phyloP scores from a whole-genome alignment of 2,329 filamentous ascomycete genomes.

The Neonectria neomacrospora region DNA sequence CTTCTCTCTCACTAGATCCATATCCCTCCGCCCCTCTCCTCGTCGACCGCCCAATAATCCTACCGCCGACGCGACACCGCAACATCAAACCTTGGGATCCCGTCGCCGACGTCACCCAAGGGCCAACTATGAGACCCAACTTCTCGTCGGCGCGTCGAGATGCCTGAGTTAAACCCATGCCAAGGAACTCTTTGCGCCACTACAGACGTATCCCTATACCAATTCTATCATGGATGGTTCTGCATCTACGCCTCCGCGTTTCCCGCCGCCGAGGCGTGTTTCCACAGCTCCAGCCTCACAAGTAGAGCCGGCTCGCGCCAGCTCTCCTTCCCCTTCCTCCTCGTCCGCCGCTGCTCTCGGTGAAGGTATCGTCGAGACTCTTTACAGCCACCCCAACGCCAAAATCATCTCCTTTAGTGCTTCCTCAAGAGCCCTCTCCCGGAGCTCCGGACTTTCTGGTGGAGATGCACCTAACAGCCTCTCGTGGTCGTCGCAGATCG shows the following conservation, averaged over 20 bases:
- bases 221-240: slow-evolving; percentile 37
- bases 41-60: neutral
- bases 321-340: slow-evolving; percentile 24
- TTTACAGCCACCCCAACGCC: slow-evolving; percentile 78
- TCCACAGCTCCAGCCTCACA: slow-evolving; percentile 52
- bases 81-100: slow-evolving; percentile 2
- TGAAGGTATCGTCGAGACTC: slow-evolving; percentile 66
- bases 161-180: slow-evolving; percentile 37
- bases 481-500: slow-evolving; percentile 78
- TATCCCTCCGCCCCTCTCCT: slow-evolving; percentile 12
- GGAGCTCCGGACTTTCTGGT: slow-evolving; percentile 49
- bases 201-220: slow-evolving; percentile 18
- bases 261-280: slow-evolving; percentile 49
- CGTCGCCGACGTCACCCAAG: slow-evolving; percentile 32
- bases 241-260: slow-evolving; percentile 36
- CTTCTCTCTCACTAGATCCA: slow-evolving; percentile 3
- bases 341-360: slow-evolving; percentile 20
- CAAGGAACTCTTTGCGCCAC: slow-evolving; percentile 28
- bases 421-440: slow-evolving; percentile 45
- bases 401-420: slow-evolving; percentile 71
- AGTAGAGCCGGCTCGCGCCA: slow-evolving; percentile 37
- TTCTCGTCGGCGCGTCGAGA: slow-evolving; percentile 33
- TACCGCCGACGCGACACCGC: slow-evolving; percentile 20
- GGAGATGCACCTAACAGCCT: slow-evolving; percentile 70
- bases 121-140: slow-evolving; percentile 34